Evolutionary conservation across 352 stramenopile species (phyloP), one percentile per base, ranked within the genome.

Genomic region (Pythium diclinum): DNA sequence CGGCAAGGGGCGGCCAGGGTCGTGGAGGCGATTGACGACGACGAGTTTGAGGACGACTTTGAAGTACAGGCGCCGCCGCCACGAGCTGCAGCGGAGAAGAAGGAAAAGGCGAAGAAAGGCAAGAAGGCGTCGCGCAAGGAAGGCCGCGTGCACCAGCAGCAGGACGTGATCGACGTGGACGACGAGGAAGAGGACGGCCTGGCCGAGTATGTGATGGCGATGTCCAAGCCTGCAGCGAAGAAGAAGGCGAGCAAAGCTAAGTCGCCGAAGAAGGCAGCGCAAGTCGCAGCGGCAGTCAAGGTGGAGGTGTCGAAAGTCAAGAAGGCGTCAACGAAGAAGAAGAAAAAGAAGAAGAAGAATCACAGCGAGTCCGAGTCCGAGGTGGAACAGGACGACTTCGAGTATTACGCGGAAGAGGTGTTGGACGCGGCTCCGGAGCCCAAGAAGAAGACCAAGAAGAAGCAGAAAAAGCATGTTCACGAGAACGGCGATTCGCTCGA

Each of bases 91-190:
- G 28, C 25, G 32, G 30, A 28, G 13, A 64, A 72, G 48, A 30
- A 48, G 3, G 38, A 38, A 17, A 40, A 17, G 17, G 40, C 46
- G 16, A 21, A 5, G 0, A 53, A 40, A 9, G 30, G 59, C 5
- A 72, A 67, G 40, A 72, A 72, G 40, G 47, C 59, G 30, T 68
- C 65, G 13, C 59, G 65, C 13, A 72, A 72, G 42, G 53, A 66
- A 62, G 64, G 64, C n/a, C 49, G 64, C 2, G 53, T 49, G 6
- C 57, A 71, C 33, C 56, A 61, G 25, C 28, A 44, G 14, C n/a
- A 46, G 1, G 38, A 65, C 11, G 42, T 62, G 21, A 65, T 61
- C 42, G 25, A 52, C 38, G 56, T 61, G 14, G 64, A 70, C 25
- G 54, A 13, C 13, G 46, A 75, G 34, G 47, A 66, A 3, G 61